Percentiles rank a stretch among this genome's conserved stretches.
phyloP scores from a whole-genome alignment of 73 alveolate species.

The Paramecium primaurelia region DNA sequence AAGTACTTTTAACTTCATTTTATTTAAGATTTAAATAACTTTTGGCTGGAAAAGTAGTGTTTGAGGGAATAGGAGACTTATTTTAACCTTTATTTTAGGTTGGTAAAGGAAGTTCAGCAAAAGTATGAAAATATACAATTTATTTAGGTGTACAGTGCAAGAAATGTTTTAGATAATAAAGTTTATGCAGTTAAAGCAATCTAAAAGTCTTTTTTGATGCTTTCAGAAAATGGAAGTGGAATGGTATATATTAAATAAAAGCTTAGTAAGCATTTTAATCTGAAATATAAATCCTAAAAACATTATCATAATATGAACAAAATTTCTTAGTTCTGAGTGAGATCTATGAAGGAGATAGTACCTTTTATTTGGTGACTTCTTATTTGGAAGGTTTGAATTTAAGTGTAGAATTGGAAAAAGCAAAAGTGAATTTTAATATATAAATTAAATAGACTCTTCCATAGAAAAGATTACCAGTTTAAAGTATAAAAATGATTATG shows the following conservation, averaged over 20 bases:
- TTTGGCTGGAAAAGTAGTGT: neutral
- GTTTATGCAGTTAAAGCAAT: slow-evolving; percentile 34
- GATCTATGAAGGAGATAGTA: slow-evolving; percentile 22
- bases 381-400: neutral
- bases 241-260: neutral
- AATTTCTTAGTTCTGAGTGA: neutral
- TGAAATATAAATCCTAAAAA: neutral
- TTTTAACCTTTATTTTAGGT: neutral
- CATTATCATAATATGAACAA: neutral
- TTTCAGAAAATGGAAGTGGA: neutral
- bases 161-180: neutral
- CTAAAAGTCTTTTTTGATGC: neutral
- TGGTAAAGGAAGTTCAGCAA: slow-evolving; percentile 45
- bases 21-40: neutral
- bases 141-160: slow-evolving; percentile 13
- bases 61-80: neutral
- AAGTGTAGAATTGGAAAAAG: neutral
- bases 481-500: neutral
- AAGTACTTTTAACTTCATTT: neutral
- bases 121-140: neutral
- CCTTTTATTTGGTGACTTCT: neutral
- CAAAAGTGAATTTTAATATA: neutral
- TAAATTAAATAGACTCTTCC: neutral
- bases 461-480: neutral
- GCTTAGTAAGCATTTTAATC: neutral